Conservation (phyloP, 2,329 filamentous ascomycete genomes). For the Colletotrichum tropicicola region DNA sequence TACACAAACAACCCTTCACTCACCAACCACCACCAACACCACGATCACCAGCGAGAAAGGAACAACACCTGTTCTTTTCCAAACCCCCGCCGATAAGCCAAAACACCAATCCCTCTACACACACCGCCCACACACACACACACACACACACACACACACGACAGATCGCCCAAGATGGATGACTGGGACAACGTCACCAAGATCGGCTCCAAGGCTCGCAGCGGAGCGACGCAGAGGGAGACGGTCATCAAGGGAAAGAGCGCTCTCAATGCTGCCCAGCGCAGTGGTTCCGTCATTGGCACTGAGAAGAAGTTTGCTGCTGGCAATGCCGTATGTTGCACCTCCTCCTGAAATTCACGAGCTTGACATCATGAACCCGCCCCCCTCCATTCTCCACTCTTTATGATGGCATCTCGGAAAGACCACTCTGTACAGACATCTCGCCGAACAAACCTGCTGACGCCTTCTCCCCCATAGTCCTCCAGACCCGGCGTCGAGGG, state of each 20-base stretch:
- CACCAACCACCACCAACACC: slow-evolving; percentile 31
- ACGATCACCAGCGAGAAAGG: slow-evolving; percentile 16
- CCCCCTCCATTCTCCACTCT: slow-evolving; percentile 23
- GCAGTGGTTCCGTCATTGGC: slow-evolving; percentile 76
- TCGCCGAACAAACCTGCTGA: slow-evolving; percentile 24
- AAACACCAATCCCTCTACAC: not conserved
- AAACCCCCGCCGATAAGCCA: not conserved
- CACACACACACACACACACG: no score
- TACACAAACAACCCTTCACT: not conserved
- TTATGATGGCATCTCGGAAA: not conserved
- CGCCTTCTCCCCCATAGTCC: slow-evolving; percentile 44
- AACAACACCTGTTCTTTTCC: slow-evolving; percentile 14
- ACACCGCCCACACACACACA: not conserved
- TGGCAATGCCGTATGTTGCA: slow-evolving; percentile 78
- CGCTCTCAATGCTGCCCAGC: slow-evolving; percentile 88
- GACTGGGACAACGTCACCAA: slow-evolving; percentile 93
- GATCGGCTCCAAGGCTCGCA: slow-evolving; percentile 87
- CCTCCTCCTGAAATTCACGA: not conserved
- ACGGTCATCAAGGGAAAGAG: slow-evolving; percentile 86
- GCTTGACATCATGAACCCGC: slow-evolving; percentile 22
- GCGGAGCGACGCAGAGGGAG: slow-evolving; percentile 75
- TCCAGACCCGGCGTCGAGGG: slow-evolving; percentile 74
- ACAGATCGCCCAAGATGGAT: slow-evolving; percentile 65
- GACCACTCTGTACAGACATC: not conserved
- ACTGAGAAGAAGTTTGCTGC: slow-evolving; percentile 92